A percentile compares a stretch with the other conserved stretches of the same genome.
These are phyloP conservation scores for Solanum pinnatisectum DNA, from an alignment of 257 asterid genomes.

Conservation along the genomic window DNA sequence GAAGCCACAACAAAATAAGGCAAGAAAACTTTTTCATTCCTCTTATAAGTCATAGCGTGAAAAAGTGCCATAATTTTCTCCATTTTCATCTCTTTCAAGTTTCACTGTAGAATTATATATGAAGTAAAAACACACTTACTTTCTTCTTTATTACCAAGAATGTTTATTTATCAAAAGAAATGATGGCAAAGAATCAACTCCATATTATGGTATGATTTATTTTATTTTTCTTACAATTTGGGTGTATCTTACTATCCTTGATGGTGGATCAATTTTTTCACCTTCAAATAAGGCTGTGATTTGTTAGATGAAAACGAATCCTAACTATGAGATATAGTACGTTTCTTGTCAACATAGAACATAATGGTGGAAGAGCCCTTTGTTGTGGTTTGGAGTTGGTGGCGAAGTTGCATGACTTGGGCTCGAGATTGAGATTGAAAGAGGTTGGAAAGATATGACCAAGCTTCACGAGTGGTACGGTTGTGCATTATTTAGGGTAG, in stretches of 20 bases:
- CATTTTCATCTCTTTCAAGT: not conserved
- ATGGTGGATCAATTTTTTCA: not conserved
- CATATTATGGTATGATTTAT: not conserved
- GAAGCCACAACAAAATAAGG: not conserved
- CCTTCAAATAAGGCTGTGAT: not conserved
- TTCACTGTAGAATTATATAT: not conserved
- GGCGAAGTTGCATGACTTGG: no score
- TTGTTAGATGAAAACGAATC: no score
- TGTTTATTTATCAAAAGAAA: not conserved
- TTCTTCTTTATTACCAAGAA: not conserved
- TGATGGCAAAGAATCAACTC: not conserved
- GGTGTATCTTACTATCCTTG: not conserved
- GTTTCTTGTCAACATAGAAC: no score
- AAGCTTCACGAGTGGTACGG: no score
- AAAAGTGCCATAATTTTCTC: not conserved
- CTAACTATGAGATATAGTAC: no score
- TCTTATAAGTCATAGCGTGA: not conserved
- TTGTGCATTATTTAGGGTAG: no score
- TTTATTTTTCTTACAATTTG: no score
- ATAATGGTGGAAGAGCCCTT: no score
- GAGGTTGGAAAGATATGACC: no score
- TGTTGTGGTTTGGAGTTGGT: no score
- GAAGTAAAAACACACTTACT: not conserved
- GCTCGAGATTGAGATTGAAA: no score
- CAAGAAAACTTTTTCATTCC: not conserved